Evolutionary conservation across 148 eudicot species (phyloP).

Genomic region (Amaranthus cruentus): DNA sequence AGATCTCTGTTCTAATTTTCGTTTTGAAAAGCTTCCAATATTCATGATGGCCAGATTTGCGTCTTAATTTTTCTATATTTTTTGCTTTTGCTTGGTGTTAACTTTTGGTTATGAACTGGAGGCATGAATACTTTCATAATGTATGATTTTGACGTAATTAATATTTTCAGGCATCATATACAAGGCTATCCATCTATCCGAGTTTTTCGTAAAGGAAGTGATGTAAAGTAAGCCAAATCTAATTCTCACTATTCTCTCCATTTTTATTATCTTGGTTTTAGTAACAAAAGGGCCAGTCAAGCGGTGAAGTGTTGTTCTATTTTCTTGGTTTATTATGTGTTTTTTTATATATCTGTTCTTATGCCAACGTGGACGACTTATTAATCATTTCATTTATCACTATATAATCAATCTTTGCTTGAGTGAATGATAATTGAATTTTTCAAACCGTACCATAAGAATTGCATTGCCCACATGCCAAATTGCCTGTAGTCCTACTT

Average conservation of each 20-base stretch:
- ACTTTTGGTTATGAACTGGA: constrained; percentile 3
- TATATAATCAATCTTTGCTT: too few species aligned
- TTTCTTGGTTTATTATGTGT: too few species aligned
- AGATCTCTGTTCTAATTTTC: neutral
- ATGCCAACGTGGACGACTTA: too few species aligned
- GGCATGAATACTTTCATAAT: constrained; percentile 17
- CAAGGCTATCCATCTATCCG: constrained; percentile 98
- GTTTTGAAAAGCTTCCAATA: neutral
- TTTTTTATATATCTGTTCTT: too few species aligned
- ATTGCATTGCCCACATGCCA: too few species aligned
- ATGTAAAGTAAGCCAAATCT: constrained; percentile 48
- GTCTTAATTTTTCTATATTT: neutral
- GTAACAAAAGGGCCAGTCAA: neutral
- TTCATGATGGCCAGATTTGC: neutral
- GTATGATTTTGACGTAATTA: neutral
- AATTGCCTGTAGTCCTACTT: too few species aligned
- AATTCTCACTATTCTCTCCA: constrained; percentile 3
- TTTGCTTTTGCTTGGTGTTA: neutral
- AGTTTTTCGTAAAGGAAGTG: constrained; percentile 86
- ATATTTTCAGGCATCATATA: constrained; percentile 73
- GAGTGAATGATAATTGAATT: too few species aligned
- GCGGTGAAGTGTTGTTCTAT: neutral
- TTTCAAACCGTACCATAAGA: too few species aligned
- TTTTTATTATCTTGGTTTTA: neutral
- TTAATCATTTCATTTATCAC: too few species aligned